Conservation (phyloP, 176 grass and related monocot species). For the Oryza meridionalis region DNA sequence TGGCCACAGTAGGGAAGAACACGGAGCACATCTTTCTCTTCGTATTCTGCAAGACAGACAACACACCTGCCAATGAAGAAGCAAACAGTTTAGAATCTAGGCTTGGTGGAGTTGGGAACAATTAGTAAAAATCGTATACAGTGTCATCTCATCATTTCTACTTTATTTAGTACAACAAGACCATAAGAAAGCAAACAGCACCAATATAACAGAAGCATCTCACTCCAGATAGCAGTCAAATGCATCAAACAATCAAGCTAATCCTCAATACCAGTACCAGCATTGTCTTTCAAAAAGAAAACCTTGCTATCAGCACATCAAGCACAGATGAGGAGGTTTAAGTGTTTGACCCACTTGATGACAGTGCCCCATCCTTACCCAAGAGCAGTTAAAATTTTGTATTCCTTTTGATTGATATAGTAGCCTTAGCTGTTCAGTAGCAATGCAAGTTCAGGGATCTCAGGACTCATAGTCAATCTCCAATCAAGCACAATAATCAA, state of each 20-base stretch:
- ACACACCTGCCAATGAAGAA: constrained; percentile 48
- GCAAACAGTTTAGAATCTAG: constrained; percentile 15
- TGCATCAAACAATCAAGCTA: constrained; percentile 5
- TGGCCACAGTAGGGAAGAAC: constrained; percentile 79
- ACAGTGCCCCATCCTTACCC: neutral
- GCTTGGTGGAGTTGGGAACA: neutral
- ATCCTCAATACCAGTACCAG: neutral
- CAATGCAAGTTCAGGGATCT: constrained; percentile 18
- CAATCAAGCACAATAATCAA: constrained; percentile 16
- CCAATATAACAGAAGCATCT: neutral
- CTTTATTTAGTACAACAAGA: neutral
- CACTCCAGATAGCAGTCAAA: neutral
- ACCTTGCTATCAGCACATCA: neutral
- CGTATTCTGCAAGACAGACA: constrained; percentile 81
- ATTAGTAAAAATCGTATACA: neutral
- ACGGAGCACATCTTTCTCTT: constrained; percentile 72
- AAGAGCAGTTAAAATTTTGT: neutral
- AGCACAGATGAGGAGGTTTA: too few relatives aligned
- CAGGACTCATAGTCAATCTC: constrained; percentile 16
- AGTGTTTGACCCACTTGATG: constrained; percentile 2
- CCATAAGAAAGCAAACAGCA: neutral
- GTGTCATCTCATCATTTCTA: neutral
- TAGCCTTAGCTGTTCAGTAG: constrained; percentile 19
- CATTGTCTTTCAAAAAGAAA: too few relatives aligned
- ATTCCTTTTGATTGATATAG: constrained; percentile 20